These are phyloP conservation scores for Ilex aquifolium DNA, from an alignment of 257 asterid genomes.

Conservation along the genomic window DNA sequence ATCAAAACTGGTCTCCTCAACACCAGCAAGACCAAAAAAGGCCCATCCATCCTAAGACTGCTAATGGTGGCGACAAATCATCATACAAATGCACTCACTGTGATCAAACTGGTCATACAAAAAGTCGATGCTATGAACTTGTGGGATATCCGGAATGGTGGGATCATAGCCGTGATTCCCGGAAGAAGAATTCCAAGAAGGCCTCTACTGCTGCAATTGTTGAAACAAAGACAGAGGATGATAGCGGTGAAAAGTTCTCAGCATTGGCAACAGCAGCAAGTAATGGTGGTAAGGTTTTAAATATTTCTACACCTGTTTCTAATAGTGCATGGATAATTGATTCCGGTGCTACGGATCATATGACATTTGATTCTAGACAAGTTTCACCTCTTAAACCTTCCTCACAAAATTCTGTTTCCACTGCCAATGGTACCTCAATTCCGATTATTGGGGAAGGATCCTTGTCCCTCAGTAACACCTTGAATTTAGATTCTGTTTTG, in stretches of 20 bases:
- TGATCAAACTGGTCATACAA: not conserved
- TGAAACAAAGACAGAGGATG: not conserved
- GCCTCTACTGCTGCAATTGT: too few relatives aligned
- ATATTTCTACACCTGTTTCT: not conserved
- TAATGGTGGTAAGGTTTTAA: slow-evolving; percentile 11
- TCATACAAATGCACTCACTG: not conserved
- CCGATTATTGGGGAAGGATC: slow-evolving; percentile 6
- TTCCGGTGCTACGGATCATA: not conserved
- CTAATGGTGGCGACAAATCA: not conserved
- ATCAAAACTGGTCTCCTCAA: too few relatives aligned
- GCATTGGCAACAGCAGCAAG: not conserved
- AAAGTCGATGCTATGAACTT: not conserved
- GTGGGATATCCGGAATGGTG: too few relatives aligned
- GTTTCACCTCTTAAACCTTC: not conserved
- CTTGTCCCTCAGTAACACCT: not conserved
- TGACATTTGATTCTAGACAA: slow-evolving; percentile 8
- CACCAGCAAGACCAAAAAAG: too few relatives aligned
- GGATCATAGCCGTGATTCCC: too few relatives aligned
- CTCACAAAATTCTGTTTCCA: not conserved
- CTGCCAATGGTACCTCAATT: not conserved
- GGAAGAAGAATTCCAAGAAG: not conserved
- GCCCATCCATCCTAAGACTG: not conserved
- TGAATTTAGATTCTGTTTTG: not conserved
- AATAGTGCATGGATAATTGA: not conserved
- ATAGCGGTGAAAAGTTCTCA: not conserved